Percentiles rank a stretch among this genome's conserved stretches.
Conservation (phyloP, 2,329 filamentous ascomycete species). For the Ceratocystis destructans region DNA sequence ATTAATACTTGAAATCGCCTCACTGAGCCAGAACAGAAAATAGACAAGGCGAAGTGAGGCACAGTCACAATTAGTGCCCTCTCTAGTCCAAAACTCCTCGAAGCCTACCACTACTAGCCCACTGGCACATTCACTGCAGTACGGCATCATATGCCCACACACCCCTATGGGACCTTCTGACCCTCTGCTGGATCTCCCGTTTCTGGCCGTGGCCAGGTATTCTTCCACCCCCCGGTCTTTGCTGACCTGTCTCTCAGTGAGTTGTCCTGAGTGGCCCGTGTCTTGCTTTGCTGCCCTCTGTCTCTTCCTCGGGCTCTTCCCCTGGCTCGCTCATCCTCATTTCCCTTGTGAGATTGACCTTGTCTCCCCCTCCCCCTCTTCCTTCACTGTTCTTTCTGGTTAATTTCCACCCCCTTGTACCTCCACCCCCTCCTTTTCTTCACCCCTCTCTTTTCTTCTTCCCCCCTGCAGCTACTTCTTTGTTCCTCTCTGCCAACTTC, state of each 20-base stretch:
- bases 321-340: constrained; percentile 16
- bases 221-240: not conserved
- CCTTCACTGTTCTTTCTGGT: not conserved
- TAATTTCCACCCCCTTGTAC: not conserved
- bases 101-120: not conserved
- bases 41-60: constrained; percentile 5
- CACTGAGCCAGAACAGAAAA: not conserved
- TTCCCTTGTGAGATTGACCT: constrained; percentile 15
- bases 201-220: not conserved
- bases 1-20: constrained; percentile 15
- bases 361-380: not conserved
- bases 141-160: not conserved
- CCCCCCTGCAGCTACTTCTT: not conserved
- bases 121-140: not conserved
- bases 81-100: not conserved
- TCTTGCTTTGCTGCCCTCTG: not conserved
- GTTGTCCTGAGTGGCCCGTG: not conserved
- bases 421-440: not conserved
- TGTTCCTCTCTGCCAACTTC: constrained; percentile 14
- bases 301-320: constrained; percentile 5
- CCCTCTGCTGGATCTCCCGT: no score
- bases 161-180: not conserved
- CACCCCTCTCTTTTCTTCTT: not conserved
- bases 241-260: not conserved
- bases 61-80: not conserved